A percentile compares a stretch with the other conserved stretches of the same genome.
Evolutionary conservation across 2,329 filamentous ascomycete species (phyloP).

Genomic region (Colletotrichum horii): DNA sequence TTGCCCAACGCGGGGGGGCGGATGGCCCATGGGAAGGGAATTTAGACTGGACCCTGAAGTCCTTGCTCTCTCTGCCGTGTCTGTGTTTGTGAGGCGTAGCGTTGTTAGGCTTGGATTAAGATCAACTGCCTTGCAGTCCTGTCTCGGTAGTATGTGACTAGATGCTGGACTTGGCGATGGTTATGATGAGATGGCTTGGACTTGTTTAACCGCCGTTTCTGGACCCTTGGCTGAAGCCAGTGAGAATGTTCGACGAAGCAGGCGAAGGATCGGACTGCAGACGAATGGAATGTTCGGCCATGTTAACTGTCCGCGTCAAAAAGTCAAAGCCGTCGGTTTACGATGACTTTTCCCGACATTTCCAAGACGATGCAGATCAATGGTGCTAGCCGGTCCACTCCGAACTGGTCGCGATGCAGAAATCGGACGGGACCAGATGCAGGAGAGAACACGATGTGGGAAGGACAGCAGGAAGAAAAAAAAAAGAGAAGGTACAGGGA

Average conservation of each 20-base stretch:
- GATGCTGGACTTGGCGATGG: neutral
- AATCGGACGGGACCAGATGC: neutral
- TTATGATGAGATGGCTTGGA: neutral
- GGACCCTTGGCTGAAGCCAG: neutral
- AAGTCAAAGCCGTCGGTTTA: conserved; percentile 12
- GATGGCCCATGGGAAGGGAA: neutral
- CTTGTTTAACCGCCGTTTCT: neutral
- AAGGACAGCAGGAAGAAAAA: neutral
- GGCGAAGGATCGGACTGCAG: neutral
- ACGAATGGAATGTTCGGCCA: neutral
- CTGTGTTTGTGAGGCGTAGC: neutral
- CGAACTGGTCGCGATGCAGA: conserved; percentile 1
- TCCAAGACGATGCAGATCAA: conserved; percentile 6
- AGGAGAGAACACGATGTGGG: neutral
- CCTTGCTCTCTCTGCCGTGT: neutral
- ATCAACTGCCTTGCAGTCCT: neutral
- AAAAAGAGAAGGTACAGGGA: neutral
- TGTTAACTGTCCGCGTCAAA: neutral
- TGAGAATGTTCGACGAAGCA: neutral
- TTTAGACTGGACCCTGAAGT: conserved; percentile 5
- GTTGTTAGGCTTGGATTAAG: neutral
- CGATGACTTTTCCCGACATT: conserved; percentile 9
- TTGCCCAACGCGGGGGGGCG: neutral
- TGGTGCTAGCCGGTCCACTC: conserved; percentile 6
- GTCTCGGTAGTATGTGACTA: neutral